phyloP scores from a whole-genome alignment of 257 asterid genomes.

The Fraxinus americana region DNA sequence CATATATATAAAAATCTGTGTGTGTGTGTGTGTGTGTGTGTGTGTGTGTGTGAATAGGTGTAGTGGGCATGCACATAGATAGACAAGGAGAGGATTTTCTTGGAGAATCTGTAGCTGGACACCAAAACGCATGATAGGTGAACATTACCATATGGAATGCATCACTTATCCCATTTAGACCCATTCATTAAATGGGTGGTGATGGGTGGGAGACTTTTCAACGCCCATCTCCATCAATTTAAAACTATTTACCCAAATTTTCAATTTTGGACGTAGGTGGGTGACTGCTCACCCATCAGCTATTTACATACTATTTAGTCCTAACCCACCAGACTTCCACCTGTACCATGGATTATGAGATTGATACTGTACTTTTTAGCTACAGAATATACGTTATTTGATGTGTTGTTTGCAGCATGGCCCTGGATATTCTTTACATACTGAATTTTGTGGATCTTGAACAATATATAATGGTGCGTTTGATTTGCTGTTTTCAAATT shows the following conservation, averaged over 20 bases:
- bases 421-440: conserved; percentile 1
- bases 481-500: no score
- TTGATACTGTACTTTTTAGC: background rate
- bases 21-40: no score
- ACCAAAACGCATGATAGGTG: background rate
- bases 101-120: background rate
- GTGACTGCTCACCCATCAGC: background rate
- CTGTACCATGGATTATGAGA: background rate
- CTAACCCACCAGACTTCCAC: background rate
- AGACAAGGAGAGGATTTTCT: background rate
- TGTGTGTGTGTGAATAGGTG: no score
- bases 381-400: background rate
- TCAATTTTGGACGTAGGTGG: background rate
- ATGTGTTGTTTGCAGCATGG: conserved; percentile 7
- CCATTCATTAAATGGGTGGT: background rate
- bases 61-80: background rate
- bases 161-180: background rate
- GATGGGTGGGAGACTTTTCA: no score
- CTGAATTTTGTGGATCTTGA: conserved; percentile 1
- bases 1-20: no score
- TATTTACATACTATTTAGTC: background rate
- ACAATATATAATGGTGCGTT: no score
- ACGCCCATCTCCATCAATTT: background rate
- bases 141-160: background rate
- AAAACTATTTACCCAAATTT: background rate